Percentiles rank a stretch among this genome's conserved stretches.
Evolutionary conservation across 2,329 filamentous ascomycete genomes (phyloP).

Genomic region (Ambrosiella cleistominuta): DNA sequence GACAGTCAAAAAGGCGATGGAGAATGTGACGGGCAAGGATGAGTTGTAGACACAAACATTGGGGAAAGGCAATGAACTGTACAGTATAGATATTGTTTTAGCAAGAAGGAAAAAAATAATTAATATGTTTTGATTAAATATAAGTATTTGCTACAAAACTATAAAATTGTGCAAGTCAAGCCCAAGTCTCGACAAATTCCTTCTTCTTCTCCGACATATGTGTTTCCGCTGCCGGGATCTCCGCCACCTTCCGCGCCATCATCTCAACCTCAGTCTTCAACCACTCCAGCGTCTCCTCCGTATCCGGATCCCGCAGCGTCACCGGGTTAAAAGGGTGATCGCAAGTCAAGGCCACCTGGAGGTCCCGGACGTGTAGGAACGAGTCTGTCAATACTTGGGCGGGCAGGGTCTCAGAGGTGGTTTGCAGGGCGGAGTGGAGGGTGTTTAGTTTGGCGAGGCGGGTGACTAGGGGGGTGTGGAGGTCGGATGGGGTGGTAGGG

Average conservation of each 20-base stretch:
- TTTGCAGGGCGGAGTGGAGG: constrained; percentile 24
- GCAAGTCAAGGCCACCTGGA: constrained; percentile 34
- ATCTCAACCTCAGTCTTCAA: constrained; percentile 28
- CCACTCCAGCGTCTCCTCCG: constrained; percentile 32
- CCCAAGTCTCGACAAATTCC: constrained; percentile 30
- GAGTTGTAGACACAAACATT: constrained; percentile 1
- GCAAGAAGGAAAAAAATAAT: background rate
- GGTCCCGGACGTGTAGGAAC: constrained; percentile 28
- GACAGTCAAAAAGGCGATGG: background rate
- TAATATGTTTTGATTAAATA: background rate
- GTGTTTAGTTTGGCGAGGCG: background rate
- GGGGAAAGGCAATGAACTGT: too few relatives aligned
- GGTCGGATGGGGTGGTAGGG: background rate
- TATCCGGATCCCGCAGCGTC: constrained; percentile 33
- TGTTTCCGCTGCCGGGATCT: constrained; percentile 22
- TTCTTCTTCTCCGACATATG: constrained; percentile 30
- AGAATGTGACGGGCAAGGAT: background rate
- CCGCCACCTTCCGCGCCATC: constrained; percentile 23
- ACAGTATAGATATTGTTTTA: background rate
- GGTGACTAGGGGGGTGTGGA: background rate
- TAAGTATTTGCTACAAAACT: background rate
- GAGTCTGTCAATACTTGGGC: constrained; percentile 29
- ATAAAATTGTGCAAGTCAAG: constrained; percentile 2
- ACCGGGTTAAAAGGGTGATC: constrained; percentile 33
- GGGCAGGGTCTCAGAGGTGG: constrained; percentile 29